phyloP scores from a whole-genome alignment of 1,284 basidiomycete species.

The Athelia sp. region DNA sequence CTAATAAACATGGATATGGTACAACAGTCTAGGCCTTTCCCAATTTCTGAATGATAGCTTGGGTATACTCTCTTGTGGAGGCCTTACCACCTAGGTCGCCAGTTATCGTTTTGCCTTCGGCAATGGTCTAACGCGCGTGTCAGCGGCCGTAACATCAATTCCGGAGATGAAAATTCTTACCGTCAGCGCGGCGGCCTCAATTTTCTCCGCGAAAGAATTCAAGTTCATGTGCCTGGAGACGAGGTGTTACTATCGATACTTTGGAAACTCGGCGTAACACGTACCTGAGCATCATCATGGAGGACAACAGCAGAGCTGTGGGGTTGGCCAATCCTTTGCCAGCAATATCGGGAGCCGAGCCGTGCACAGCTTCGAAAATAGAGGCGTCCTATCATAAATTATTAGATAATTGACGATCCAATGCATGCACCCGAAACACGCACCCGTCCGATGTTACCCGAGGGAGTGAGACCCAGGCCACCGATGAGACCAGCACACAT shows the following conservation, averaged over 20 bases:
- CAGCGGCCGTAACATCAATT: slow-evolving; percentile 2
- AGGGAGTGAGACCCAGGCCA: slow-evolving; percentile 95
- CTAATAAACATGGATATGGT: neutral
- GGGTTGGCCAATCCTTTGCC: slow-evolving; percentile 98
- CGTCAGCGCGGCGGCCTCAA: slow-evolving; percentile 86
- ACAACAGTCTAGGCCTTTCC: slow-evolving; percentile 29
- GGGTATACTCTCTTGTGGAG: slow-evolving; percentile 83
- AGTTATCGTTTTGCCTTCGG: slow-evolving; percentile 90
- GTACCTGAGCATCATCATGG: slow-evolving; percentile 94
- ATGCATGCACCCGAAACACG: slow-evolving; percentile 26
- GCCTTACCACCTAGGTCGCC: slow-evolving; percentile 91
- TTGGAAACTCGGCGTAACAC: slow-evolving; percentile 17
- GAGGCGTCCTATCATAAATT: slow-evolving; percentile 77
- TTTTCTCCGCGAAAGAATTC: slow-evolving; percentile 80
- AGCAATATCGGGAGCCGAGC: slow-evolving; percentile 88
- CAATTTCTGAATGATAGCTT: slow-evolving; percentile 81
- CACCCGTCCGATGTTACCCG: slow-evolving; percentile 95
- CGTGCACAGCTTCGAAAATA: slow-evolving; percentile 99
- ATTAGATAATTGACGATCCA: neutral
- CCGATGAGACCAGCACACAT: slow-evolving; percentile 99
- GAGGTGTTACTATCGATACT: slow-evolving; percentile 15
- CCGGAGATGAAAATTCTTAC: slow-evolving; percentile 41
- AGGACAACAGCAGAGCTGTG: slow-evolving; percentile 91
- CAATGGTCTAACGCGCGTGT: slow-evolving; percentile 70
- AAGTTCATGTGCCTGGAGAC: slow-evolving; percentile 87